phyloP scores from a whole-genome alignment of 2,329 filamentous ascomycete species.

The Clonostachys byssicola region DNA sequence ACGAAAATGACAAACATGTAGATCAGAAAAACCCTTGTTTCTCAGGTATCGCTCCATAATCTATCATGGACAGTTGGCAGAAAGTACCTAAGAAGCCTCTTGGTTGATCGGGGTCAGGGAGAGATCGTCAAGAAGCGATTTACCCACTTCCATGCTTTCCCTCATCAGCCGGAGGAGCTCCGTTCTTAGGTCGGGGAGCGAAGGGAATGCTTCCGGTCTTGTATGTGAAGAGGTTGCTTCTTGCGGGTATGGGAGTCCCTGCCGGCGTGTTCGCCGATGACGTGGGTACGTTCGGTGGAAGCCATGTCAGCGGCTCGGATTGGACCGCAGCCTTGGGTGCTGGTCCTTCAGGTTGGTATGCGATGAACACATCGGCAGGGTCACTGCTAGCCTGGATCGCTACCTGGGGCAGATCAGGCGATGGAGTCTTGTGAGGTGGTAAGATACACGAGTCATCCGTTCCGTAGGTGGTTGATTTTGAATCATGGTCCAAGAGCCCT shows the following conservation, averaged over 20 bases:
- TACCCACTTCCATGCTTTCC: too few relatives aligned
- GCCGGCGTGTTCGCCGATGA: slow-evolving; percentile 24
- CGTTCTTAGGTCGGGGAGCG: slow-evolving; percentile 21
- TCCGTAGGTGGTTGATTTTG: neutral
- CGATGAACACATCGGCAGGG: slow-evolving; percentile 39
- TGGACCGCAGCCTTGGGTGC: slow-evolving; percentile 24
- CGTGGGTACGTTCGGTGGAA: slow-evolving; percentile 41
- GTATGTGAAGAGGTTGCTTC: slow-evolving; percentile 28
- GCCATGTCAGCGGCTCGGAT: slow-evolving; percentile 41
- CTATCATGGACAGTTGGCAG: too few relatives aligned
- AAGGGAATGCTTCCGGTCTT: slow-evolving; percentile 46
- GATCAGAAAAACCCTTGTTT: neutral
- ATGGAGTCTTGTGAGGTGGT: neutral
- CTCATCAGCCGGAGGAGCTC: neutral
- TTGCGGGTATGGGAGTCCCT: slow-evolving; percentile 25
- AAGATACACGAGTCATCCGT: neutral
- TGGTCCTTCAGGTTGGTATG: slow-evolving; percentile 52
- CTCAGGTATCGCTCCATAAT: too few relatives aligned
- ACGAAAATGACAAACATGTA: neutral
- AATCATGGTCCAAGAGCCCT: neutral
- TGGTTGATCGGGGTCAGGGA: too few relatives aligned
- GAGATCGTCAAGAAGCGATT: too few relatives aligned
- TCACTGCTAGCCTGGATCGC: slow-evolving; percentile 15
- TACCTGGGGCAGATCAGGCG: slow-evolving; percentile 14
- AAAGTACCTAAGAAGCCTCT: too few relatives aligned